Base-by-base conservation (phyloP, 345 rosid genomes). In the Gossypioides kirkii region DNA sequence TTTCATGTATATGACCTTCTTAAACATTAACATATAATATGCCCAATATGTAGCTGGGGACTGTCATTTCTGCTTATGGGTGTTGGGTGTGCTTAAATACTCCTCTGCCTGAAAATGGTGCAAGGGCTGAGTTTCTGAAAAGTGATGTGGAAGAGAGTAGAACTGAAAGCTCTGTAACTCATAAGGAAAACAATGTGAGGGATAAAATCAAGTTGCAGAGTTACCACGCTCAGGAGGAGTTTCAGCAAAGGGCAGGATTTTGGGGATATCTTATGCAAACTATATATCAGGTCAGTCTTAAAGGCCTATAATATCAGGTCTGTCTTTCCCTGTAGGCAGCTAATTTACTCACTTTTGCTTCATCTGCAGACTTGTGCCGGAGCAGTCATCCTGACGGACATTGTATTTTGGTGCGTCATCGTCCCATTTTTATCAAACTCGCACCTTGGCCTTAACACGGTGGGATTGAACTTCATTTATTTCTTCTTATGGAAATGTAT, bases 211-310 rank as follows among this genome's bases (percentile, higher is more conserved):
- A 79, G 83, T 69, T 80, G 84, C 89, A 81, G 56, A 75, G 75
- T 74, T 82, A 74, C 41, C 77, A 82, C 70, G 71, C 74, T 63
- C 80, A 80, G 74, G 89, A 84, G 73, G 82, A 79, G 54, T 60
- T 77, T 56, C 83, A 71, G 42, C 61, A 63, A 60, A 84, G 82
- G 77, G 88, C 94, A 6, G 85, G 85, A 49, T 81, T 84, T 75
- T 91, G 90, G 89, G 98, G 96, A 74, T 95, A 86, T 62, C 79
- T 87, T 54, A 86, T 92, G 96, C 90, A 91, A 76, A 73, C 77
- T 43, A 42, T 88, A 66, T 92, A 84, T 75, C 99, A 95, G 96
- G 97, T 87, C 28, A 43, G 80, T 69, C 22, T 14, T 32, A 67
- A 46, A 46, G 47, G 38, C 69, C 23, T 25, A 12, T 43, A 20